phyloP scores from a whole-genome alignment of 1,139 yeast species.

The Pichia norvegensis region DNA sequence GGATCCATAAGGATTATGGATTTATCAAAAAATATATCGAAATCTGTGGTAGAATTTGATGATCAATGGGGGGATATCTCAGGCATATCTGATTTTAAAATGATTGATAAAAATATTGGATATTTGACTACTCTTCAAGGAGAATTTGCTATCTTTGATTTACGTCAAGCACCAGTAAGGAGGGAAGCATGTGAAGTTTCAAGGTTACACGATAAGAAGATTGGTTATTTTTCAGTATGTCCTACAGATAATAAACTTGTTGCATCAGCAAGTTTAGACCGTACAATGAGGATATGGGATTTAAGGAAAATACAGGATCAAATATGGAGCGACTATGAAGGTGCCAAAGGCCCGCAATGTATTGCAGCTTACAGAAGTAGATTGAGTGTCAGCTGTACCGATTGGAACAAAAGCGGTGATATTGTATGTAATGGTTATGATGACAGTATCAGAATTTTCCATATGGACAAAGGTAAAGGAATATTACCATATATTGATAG shows the following conservation, averaged over 20 bases:
- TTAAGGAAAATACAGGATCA: slow-evolving; percentile 42
- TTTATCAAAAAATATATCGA: slow-evolving; percentile 48
- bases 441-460: slow-evolving; percentile 62
- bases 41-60: slow-evolving; percentile 47
- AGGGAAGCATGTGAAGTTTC: slow-evolving; percentile 32
- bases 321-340: slow-evolving; percentile 40
- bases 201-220: slow-evolving; percentile 78
- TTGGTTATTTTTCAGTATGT: slow-evolving; percentile 78
- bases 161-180: slow-evolving; percentile 37
- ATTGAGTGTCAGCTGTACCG: slow-evolving; percentile 75
- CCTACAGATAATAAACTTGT: slow-evolving; percentile 57
- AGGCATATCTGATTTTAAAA: slow-evolving; percentile 58
- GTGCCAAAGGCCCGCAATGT: slow-evolving; percentile 39
- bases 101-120: slow-evolving; percentile 47
- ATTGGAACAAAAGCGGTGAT: slow-evolving; percentile 71
- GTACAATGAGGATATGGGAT: slow-evolving; percentile 84
- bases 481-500: slow-evolving; percentile 11
- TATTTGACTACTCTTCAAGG: slow-evolving; percentile 77
- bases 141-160: slow-evolving; percentile 62
- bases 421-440: slow-evolving; percentile 92
- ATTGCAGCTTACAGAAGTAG: slow-evolving; percentile 64
- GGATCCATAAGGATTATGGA: slow-evolving; percentile 76
- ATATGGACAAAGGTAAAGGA: slow-evolving; percentile 29
- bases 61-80: slow-evolving; percentile 44
- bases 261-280: slow-evolving; percentile 82